Evolutionary conservation across 2,329 filamentous ascomycete genomes (phyloP).

Genomic region (Bipolaris victoriae): DNA sequence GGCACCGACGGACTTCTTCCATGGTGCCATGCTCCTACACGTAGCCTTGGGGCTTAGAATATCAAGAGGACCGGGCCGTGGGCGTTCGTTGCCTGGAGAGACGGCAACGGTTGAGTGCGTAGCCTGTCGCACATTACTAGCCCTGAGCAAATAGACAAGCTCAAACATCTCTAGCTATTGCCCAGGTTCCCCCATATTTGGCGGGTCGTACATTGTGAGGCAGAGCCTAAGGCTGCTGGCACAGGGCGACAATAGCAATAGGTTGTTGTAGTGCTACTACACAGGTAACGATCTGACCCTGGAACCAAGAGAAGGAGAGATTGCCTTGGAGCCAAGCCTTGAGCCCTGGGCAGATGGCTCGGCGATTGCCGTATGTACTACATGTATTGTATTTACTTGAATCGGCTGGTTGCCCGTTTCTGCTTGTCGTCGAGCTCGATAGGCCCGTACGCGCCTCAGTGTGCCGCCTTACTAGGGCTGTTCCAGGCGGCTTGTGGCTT

Average conservation of each 20-base stretch:
- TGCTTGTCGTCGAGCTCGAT: neutral
- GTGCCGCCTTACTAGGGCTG: neutral
- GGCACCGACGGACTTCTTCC: conserved; percentile 5
- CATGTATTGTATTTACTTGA: neutral
- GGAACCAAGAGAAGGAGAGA: conserved; percentile 3
- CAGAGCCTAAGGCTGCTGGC: conserved; percentile 15
- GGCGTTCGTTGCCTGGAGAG: neutral
- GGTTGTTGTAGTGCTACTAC: neutral
- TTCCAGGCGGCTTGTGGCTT: conserved; percentile 2
- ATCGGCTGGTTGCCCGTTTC: neutral
- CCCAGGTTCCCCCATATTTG: conserved; percentile 4
- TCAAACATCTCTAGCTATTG: neutral
- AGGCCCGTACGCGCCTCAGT: conserved; percentile 1
- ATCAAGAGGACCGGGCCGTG: conserved; percentile 5
- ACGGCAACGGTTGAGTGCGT: neutral
- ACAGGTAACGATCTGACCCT: conserved; percentile 2
- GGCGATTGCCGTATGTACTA: neutral
- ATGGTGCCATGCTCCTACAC: conserved; percentile 9
- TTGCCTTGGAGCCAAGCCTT: neutral
- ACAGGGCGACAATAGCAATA: conserved; percentile 9
- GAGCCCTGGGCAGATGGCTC: neutral
- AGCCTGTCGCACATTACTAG: neutral
- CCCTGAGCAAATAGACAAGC: neutral
- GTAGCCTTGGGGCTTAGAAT: conserved; percentile 22
- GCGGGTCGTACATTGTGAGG: conserved; percentile 15